Percentiles rank a stretch among this genome's conserved stretches.
Evolutionary conservation across 257 asterid species (phyloP).

Genomic region (Thymus mandschuricus): DNA sequence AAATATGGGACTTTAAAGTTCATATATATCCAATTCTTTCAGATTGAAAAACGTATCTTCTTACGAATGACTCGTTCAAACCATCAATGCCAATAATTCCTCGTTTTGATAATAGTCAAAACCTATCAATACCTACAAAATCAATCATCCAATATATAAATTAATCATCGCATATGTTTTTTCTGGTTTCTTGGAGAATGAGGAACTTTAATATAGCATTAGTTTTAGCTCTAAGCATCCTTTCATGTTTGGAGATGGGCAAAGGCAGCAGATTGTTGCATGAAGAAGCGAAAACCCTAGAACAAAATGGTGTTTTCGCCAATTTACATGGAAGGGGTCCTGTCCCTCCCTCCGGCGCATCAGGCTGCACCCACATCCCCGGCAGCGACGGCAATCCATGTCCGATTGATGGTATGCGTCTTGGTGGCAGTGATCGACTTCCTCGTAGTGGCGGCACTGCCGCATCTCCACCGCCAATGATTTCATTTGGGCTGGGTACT

Average conservation of each 20-base stretch:
- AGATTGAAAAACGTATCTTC: constrained; percentile 19
- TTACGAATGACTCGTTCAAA: constrained; percentile 3
- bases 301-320: neutral
- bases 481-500: too few species aligned
- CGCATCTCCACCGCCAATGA: constrained; percentile 23
- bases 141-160: neutral
- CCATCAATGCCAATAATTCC: constrained; percentile 16
- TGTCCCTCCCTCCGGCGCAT: constrained; percentile 66
- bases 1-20: constrained; percentile 17
- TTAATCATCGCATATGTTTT: neutral
- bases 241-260: constrained; percentile 27
- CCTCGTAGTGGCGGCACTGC: constrained; percentile 24
- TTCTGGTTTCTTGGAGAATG: constrained; percentile 33
- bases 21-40: too few species aligned
- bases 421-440: constrained; percentile 26
- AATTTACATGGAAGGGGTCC: constrained; percentile 47
- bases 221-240: constrained; percentile 16
- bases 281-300: constrained; percentile 12
- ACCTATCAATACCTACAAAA: constrained; percentile 15
- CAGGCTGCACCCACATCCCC: constrained; percentile 75
- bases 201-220: constrained; percentile 15
- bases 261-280: constrained; percentile 30
- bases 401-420: constrained; percentile 34
- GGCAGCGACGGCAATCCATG: constrained; percentile 45
- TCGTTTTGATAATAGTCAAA: constrained; percentile 22